Conservation (phyloP, 108 stramenopile genomes). For the Phaeodactylum tricornutum region DNA sequence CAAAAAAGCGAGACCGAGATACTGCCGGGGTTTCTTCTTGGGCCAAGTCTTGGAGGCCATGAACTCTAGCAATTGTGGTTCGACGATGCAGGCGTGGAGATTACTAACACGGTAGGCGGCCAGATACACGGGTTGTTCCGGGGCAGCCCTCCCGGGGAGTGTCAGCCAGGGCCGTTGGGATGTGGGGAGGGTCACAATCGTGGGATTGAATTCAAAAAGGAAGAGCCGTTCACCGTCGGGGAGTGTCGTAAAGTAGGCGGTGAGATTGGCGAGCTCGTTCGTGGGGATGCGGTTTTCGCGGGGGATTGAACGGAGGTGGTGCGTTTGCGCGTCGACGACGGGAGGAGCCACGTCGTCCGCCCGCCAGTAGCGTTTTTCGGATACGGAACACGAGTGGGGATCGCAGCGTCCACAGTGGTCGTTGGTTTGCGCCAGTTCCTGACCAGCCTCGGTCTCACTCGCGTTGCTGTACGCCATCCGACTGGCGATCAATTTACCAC, state of each 20-base stretch:
- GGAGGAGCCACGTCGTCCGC: background rate
- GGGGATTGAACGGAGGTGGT: background rate
- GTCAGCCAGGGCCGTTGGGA: background rate
- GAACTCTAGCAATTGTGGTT: background rate
- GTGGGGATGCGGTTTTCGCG: background rate
- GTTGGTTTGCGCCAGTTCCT: background rate
- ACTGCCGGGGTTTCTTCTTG: background rate
- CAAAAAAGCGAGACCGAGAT: background rate
- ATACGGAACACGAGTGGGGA: background rate
- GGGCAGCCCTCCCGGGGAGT: too few species aligned
- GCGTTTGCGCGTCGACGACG: background rate
- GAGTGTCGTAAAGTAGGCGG: background rate
- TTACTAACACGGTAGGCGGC: constrained; percentile 1
- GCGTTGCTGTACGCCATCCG: background rate
- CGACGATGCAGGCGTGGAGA: background rate
- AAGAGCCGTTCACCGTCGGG: background rate
- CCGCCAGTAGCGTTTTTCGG: background rate
- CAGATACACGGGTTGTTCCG: background rate
- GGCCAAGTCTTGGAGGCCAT: background rate
- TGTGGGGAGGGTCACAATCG: background rate
- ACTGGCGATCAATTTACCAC: background rate
- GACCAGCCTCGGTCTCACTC: background rate
- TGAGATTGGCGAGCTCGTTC: background rate
- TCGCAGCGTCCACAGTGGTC: background rate
- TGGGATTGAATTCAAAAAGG: constrained; percentile 3